Evolutionary conservation across 2,329 filamentous ascomycete species (phyloP).

Genomic region (Ilyonectria robusta): DNA sequence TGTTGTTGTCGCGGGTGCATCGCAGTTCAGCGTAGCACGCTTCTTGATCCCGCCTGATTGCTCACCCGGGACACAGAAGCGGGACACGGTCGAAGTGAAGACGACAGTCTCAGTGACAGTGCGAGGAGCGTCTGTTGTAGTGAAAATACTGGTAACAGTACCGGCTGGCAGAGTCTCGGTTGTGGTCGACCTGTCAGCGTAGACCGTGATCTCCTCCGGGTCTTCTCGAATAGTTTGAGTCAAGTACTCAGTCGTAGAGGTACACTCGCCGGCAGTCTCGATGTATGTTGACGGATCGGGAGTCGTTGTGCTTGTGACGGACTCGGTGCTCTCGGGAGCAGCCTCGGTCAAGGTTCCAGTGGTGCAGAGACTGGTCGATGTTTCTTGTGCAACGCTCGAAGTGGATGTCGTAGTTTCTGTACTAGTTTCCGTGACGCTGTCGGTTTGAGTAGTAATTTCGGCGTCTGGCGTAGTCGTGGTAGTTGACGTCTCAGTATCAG

Average conservation of each 20-base stretch:
- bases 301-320: slow-evolving; percentile 1
- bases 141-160: background rate
- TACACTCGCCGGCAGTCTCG: background rate
- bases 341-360: slow-evolving; percentile 11
- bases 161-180: background rate
- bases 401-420: slow-evolving; percentile 13
- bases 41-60: background rate
- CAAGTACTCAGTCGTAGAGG: slow-evolving; percentile 3
- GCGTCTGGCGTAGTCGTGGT: slow-evolving; percentile 10
- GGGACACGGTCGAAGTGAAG: background rate
- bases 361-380: slow-evolving; percentile 8
- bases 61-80: background rate
- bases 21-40: background rate
- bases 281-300: background rate
- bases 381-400: slow-evolving; percentile 4
- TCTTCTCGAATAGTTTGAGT: slow-evolving; percentile 3
- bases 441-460: background rate
- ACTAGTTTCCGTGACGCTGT: background rate
- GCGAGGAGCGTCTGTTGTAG: background rate
- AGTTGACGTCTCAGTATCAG: background rate
- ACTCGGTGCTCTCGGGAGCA: background rate
- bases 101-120: slow-evolving; percentile 3
- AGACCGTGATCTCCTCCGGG: background rate
- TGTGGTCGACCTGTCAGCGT: background rate
- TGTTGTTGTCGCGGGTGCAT: background rate